Conservation (phyloP, 2,329 filamentous ascomycete species). For the Hymenoscyphus scutula region DNA sequence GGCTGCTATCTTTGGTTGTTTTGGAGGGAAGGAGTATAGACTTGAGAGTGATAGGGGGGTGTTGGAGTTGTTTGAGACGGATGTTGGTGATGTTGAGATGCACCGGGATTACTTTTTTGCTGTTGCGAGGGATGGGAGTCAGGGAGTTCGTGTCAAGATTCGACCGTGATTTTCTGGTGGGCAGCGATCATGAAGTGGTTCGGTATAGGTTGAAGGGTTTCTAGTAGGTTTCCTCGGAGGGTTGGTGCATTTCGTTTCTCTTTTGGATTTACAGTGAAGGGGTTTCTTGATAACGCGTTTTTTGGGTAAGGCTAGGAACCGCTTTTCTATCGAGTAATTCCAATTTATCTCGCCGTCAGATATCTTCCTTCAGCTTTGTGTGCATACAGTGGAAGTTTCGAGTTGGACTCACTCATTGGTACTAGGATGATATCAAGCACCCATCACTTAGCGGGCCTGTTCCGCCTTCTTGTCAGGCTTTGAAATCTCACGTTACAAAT, state of each 20-base stretch:
- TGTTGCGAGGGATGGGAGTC: not conserved
- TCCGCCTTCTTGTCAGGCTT: too few species aligned
- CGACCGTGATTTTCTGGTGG: not conserved
- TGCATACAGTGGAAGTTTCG: too few species aligned
- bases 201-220: not conserved
- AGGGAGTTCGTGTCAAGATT: not conserved
- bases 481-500: too few species aligned
- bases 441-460: too few species aligned
- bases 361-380: too few species aligned
- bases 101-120: not conserved
- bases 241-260: not conserved
- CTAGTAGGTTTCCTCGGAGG: not conserved
- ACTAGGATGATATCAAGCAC: too few species aligned
- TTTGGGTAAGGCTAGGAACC: too few species aligned
- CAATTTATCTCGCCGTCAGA: too few species aligned
- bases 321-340: too few species aligned
- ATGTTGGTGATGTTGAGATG: conserved; percentile 2
- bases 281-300: too few species aligned
- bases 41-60: conserved; percentile 7
- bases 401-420: too few species aligned
- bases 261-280: not conserved
- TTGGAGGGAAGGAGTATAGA: conserved; percentile 5
- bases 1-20: conserved; percentile 10
- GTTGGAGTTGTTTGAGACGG: conserved; percentile 13
- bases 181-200: not conserved